Base-by-base conservation (phyloP, 2,329 filamentous ascomycete genomes). In the Aureobasidium sp. region DNA sequence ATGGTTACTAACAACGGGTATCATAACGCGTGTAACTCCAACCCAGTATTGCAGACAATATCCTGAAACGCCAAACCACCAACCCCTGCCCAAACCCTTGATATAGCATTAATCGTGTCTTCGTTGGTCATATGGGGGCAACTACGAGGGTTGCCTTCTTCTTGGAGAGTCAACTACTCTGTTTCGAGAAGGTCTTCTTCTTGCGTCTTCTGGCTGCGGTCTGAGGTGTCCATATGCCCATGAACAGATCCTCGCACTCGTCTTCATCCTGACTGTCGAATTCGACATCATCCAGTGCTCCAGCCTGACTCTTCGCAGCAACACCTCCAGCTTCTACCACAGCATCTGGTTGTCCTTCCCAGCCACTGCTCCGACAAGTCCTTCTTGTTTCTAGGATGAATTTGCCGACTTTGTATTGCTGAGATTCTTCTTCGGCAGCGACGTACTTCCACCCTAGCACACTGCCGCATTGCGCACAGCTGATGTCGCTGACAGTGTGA, bases 191-290 rank as follows among this genome's bases (percentile, higher is more conserved):
- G 62, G 41, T 29, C 42, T 67, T 73, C 64, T 63, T 67, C 66
- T 75, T 68, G 71, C 80, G 68, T 69, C 79, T 71, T 74, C 76
- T 72, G 68, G 70, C 73, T 44, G 84, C 84, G 61, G 83, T 67
- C 62, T 78, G 76, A 17, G 80, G 78, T 63, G 76, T 85, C 84
- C 84, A 87, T 23, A 84, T 76, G 0, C 84, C 84, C 17, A 82
- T 77, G 68, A 87, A 87, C 34, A 87, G 66, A 70, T 86, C 84
- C 71, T 87, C 84, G 64, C 84, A 87, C 72, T 87, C 84, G 64
- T 87, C 84, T 68, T 87, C 84, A 69, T 87, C 84, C 72, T 86
- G 81, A 62, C 80, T 83, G 68, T 87, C 84, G 68, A 87, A 87
- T 68, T 85, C 80, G 3, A 83, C 65, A n/a, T 76, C 73, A 41